Evolutionary conservation across 148 eudicot genomes (phyloP), one percentile per base, ranked within the genome.

Genomic region (Diospyros lotus): DNA sequence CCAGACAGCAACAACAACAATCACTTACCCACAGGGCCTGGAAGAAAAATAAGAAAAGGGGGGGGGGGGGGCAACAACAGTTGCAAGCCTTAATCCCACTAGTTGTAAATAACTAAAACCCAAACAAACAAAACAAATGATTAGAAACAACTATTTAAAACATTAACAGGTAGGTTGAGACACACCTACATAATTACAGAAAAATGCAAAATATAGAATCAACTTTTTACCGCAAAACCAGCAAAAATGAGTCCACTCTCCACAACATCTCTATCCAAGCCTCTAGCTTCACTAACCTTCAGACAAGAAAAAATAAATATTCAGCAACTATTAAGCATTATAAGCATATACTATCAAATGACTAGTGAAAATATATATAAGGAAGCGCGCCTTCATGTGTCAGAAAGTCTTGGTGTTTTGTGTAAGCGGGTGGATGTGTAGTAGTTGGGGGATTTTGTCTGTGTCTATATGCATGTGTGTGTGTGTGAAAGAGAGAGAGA

Each of bases 261-360:
- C 82, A 95, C 97, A 61, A 78, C 66, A 74, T 92, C 94, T 77
- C 98, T 86, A 64, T 95, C 98, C 89, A 95, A 80, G 86, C 86
- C 87, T 86, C 98, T 87, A 75, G 96, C 98, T 87, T 95, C 98
- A 78, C 93, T 89, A 66, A 95, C 96, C 98, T 95, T 79, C 80
- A 85, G 82, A 53, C 71, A 51, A 84, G 68, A 71, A 74, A 2
- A 76, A 14, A 73, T n/a, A 46, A 80, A 48, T 48, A 28, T 28
- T 28, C 28, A 28, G 28, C 28, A 28, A 28, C 28, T 28, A 28
- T 28, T 28, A 28, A 28, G 28, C 28, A 28, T 28, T 28, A 28
- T 28, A 28, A 28, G 28, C 28, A 28, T 28, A 28, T 28, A 28
- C 28, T 28, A 28, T 28, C 28, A 28, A 28, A 28, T 28, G 28